phyloP scores from a whole-genome alignment of 225 moss, liverwort and hornwort genomes.

The Marchantia paleacea region DNA sequence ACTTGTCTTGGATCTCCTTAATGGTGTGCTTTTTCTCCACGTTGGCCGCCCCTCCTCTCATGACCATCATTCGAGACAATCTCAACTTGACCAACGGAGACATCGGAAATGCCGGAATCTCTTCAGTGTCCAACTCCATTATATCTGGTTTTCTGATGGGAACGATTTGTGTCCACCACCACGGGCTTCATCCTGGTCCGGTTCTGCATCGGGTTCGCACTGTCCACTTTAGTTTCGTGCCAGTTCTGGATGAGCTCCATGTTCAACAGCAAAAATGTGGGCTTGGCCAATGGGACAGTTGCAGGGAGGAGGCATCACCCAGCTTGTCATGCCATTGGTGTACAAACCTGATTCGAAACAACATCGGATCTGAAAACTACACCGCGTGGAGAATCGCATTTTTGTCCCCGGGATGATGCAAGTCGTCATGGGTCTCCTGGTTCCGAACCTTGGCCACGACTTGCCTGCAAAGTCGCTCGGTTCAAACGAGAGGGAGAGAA shows the following conservation, averaged over 20 bases:
- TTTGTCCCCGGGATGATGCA: slow-evolving; percentile 63
- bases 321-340: slow-evolving; percentile 74
- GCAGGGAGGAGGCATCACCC: slow-evolving; percentile 68
- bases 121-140: slow-evolving; percentile 59
- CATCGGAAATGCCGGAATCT: slow-evolving; percentile 60
- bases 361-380: slow-evolving; percentile 41
- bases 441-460: slow-evolving; percentile 55
- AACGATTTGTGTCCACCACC: slow-evolving; percentile 48
- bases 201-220: slow-evolving; percentile 66
- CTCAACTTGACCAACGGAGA: slow-evolving; percentile 46
- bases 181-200: slow-evolving; percentile 52
- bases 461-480: slow-evolving; percentile 49
- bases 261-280: slow-evolving; percentile 74
- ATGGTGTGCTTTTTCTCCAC: slow-evolving; percentile 72
- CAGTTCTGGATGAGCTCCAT: too few relatives aligned
- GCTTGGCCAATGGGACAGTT: slow-evolving; percentile 63
- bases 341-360: slow-evolving; percentile 42
- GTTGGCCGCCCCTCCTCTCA: slow-evolving; percentile 70
- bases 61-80: slow-evolving; percentile 71
- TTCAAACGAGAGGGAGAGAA: slow-evolving; percentile 41
- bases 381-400: slow-evolving; percentile 62
- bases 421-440: slow-evolving; percentile 53
- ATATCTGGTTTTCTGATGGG: slow-evolving; percentile 67
- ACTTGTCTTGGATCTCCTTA: slow-evolving; percentile 72
- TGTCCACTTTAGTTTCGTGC: slow-evolving; percentile 76